Conservation (phyloP, 805 yeast species). For the Candida loeiensis region DNA sequence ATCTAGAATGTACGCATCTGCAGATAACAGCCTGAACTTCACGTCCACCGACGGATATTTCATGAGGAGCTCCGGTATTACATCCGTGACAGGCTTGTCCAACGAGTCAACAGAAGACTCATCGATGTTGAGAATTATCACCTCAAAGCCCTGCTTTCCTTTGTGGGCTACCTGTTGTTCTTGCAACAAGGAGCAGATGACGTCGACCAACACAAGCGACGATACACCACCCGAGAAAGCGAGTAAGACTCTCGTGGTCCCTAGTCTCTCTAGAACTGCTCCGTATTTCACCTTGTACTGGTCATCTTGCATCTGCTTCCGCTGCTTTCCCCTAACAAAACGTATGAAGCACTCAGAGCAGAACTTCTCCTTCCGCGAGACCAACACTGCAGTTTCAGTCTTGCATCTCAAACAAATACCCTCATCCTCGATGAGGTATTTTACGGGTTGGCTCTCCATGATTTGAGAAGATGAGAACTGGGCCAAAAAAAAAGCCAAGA, state of each 20-base stretch:
- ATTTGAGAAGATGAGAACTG: neutral
- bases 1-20: constrained; percentile 37
- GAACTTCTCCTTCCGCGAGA: constrained; percentile 61
- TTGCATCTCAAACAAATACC: constrained; percentile 50
- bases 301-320: constrained; percentile 72
- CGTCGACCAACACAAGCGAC: constrained; percentile 67
- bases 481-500: neutral
- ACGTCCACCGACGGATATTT: constrained; percentile 20
- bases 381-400: constrained; percentile 35
- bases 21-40: constrained; percentile 40
- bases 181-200: constrained; percentile 53
- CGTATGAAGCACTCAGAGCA: constrained; percentile 66
- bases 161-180: constrained; percentile 63
- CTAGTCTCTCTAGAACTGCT: constrained; percentile 28
- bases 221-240: constrained; percentile 67
- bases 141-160: constrained; percentile 64
- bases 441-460: constrained; percentile 10
- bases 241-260: constrained; percentile 47
- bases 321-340: constrained; percentile 74
- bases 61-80: constrained; percentile 16
- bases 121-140: constrained; percentile 51
- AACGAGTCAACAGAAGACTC: constrained; percentile 23
- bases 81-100: constrained; percentile 14
- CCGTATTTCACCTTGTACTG: constrained; percentile 69
- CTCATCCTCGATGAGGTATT: constrained; percentile 15